A percentile compares a stretch with the other conserved stretches of the same genome.
Conservation (phyloP, 2,329 filamentous ascomycete species). For the Colletotrichum tropicale region DNA sequence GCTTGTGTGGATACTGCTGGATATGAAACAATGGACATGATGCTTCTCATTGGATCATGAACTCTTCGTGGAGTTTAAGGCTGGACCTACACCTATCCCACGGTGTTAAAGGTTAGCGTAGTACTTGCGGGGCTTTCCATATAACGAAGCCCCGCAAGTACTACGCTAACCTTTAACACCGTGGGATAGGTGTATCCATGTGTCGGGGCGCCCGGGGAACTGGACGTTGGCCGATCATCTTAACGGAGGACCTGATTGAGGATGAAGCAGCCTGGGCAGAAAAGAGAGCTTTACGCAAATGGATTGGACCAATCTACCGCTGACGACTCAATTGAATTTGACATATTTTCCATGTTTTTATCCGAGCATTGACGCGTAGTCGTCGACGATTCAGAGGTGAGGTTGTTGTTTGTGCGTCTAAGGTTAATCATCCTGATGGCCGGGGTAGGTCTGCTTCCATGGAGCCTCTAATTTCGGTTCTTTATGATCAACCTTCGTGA, state of each 20-base stretch:
- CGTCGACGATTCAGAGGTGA: not conserved
- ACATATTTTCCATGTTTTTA: not conserved
- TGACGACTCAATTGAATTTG: not conserved
- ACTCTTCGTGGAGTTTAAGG: not conserved
- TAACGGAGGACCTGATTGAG: not conserved
- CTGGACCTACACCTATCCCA: too few species aligned
- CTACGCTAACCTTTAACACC: too few species aligned
- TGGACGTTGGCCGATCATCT: not conserved
- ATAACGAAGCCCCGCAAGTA: too few species aligned
- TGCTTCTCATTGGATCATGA: not conserved
- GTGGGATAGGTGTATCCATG: too few species aligned
- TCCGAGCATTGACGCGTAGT: not conserved
- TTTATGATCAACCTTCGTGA: not conserved
- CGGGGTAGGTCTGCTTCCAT: not conserved
- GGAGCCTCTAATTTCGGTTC: constrained; percentile 5
- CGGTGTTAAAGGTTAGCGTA: too few species aligned
- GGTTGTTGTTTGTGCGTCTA: not conserved
- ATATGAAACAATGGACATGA: not conserved
- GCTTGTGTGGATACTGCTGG: not conserved
- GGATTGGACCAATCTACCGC: not conserved
- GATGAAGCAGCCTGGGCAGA: not conserved
- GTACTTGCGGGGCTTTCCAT: too few species aligned
- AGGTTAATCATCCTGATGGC: not conserved
- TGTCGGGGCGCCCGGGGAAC: not conserved
- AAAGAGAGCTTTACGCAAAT: not conserved